Percentiles rank a stretch among this genome's conserved stretches.
phyloP scores from a whole-genome alignment of 2,329 filamentous ascomycete species.

The Xylariomycetidae sp. region DNA sequence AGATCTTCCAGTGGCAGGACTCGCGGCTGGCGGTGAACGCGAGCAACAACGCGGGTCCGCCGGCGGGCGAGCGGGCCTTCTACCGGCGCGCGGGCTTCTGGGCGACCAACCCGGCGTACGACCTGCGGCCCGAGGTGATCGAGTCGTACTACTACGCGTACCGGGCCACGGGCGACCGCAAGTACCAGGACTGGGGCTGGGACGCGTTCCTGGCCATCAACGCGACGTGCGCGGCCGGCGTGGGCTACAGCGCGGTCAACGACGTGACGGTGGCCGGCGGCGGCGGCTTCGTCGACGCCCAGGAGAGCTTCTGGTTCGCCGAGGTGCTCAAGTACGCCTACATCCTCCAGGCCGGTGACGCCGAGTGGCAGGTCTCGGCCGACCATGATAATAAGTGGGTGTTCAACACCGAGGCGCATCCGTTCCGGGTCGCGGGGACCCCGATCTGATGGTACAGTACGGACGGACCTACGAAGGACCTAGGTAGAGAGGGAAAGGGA shows the following conservation, averaged over 20 bases:
- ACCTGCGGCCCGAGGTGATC: slow-evolving; percentile 73
- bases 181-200: slow-evolving; percentile 83
- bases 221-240: slow-evolving; percentile 53
- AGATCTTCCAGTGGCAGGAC: slow-evolving; percentile 60
- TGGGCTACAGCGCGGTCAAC: slow-evolving; percentile 59
- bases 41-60: slow-evolving; percentile 35
- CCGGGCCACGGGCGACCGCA: slow-evolving; percentile 65
- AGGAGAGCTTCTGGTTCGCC: slow-evolving; percentile 85
- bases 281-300: slow-evolving; percentile 59
- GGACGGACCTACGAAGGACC: neutral
- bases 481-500: neutral
- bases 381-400: slow-evolving; percentile 41
- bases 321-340: slow-evolving; percentile 84
- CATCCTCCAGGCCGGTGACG: slow-evolving; percentile 61
- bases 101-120: slow-evolving; percentile 54
- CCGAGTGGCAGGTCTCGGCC: slow-evolving; percentile 42
- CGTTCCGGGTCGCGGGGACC: slow-evolving; percentile 21
- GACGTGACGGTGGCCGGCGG: slow-evolving; percentile 61
- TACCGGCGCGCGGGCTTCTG: slow-evolving; percentile 67
- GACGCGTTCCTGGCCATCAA: slow-evolving; percentile 67
- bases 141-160: slow-evolving; percentile 86
- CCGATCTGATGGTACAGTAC: slow-evolving; percentile 14
- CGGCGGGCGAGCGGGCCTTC: slow-evolving; percentile 46
- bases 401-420: slow-evolving; percentile 43
- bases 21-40: slow-evolving; percentile 27